A percentile compares a stretch with the other conserved stretches of the same genome.
phyloP scores from a whole-genome alignment of 352 stramenopile species.

The Thalassiosira hispida region DNA sequence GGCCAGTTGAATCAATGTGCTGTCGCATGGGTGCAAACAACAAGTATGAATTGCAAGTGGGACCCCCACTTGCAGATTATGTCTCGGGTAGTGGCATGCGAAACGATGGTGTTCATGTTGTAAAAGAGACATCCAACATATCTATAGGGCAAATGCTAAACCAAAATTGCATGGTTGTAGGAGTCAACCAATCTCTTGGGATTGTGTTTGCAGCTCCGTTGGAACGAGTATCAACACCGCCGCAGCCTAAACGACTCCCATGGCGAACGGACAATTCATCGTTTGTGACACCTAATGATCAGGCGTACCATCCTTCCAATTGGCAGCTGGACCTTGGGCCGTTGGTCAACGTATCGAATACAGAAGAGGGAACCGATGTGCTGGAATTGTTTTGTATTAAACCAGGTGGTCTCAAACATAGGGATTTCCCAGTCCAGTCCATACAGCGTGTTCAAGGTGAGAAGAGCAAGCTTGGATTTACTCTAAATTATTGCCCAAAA shows the following conservation, averaged over 20 bases:
- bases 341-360: constrained; percentile 15
- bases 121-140: background rate
- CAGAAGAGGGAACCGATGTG: constrained; percentile 22
- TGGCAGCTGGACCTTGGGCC: constrained; percentile 21
- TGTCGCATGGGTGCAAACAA: constrained; percentile 39
- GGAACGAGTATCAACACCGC: background rate
- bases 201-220: constrained; percentile 32
- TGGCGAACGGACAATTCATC: constrained; percentile 18
- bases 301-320: constrained; percentile 2
- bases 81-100: constrained; percentile 1
- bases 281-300: constrained; percentile 19
- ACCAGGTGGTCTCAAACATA: constrained; percentile 2
- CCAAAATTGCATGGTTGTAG: constrained; percentile 43
- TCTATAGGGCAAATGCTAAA: constrained; percentile 40
- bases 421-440: constrained; percentile 16
- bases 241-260: background rate
- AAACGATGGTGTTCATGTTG: constrained; percentile 14
- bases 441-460: constrained; percentile 39
- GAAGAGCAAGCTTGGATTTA: no score
- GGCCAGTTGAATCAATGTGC: constrained; percentile 18
- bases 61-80: constrained; percentile 30
- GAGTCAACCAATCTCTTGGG: constrained; percentile 13
- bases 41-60: constrained; percentile 44
- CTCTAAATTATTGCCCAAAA: no score
- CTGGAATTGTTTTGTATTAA: constrained; percentile 9